A percentile compares a stretch with the other conserved stretches of the same genome.
phyloP scores from a whole-genome alignment of 768 basidiomycete species.

The Lyophyllum decastes region DNA sequence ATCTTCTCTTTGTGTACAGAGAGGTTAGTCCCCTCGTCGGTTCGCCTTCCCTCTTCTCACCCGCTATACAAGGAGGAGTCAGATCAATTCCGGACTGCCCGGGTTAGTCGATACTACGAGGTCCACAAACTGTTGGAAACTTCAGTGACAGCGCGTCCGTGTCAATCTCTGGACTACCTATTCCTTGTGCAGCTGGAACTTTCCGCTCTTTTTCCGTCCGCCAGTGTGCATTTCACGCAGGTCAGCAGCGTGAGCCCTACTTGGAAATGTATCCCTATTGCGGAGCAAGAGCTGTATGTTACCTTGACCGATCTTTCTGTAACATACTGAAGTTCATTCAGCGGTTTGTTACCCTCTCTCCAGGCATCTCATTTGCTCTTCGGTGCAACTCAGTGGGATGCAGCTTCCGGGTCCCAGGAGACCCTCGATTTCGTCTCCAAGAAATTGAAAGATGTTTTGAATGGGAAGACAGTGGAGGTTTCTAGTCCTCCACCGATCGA shows the following conservation, averaged over 20 bases:
- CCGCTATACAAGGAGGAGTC: constrained; percentile 41
- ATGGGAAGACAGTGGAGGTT: constrained; percentile 40
- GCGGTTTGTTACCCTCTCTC: constrained; percentile 43
- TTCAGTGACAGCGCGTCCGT: constrained; percentile 52
- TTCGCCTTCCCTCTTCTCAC: background rate
- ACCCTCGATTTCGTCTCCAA: constrained; percentile 51
- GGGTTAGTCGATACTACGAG: constrained; percentile 55
- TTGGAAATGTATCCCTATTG: constrained; percentile 58
- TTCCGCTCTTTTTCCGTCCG: constrained; percentile 46
- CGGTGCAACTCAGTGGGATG: constrained; percentile 39
- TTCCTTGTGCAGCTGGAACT: constrained; percentile 59
- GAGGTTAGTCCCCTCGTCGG: constrained; percentile 32
- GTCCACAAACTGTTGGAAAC: constrained; percentile 62
- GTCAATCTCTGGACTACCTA: constrained; percentile 44
- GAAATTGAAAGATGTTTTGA: constrained; percentile 52
- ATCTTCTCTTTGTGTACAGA: constrained; percentile 67
- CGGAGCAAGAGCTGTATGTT: constrained; percentile 45
- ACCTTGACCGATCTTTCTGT: constrained; percentile 3
- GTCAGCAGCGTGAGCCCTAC: constrained; percentile 66
- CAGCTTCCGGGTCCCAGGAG: constrained; percentile 37
- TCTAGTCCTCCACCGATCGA: constrained; percentile 54
- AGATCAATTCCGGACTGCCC: constrained; percentile 57
- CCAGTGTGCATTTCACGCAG: constrained; percentile 51
- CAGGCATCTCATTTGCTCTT: constrained; percentile 51
- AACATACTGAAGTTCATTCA: constrained; percentile 21